Evolutionary conservation across 2,329 filamentous ascomycete genomes (phyloP), one percentile per base, ranked within the genome.

Genomic region (Cordyceps sp.): DNA sequence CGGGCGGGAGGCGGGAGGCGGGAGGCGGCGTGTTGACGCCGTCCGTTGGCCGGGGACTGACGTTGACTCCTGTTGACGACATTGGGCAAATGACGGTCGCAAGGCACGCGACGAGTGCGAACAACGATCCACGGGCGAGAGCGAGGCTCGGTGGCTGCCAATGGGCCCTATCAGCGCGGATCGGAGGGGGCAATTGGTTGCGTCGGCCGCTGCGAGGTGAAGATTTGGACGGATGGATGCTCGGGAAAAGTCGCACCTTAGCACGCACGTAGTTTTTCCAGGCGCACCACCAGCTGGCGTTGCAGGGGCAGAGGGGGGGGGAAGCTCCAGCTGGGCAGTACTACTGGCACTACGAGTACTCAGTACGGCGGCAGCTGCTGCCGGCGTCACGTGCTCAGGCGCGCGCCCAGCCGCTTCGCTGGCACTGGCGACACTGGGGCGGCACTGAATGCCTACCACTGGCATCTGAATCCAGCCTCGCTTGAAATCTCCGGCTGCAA

Each of bases 31-130:
- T 19, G 27, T 20, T 17, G 18, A n/a, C 27, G 22, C 19, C 12
- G 9, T n/a, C 16, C n/a, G 17, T 17, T 21, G 15, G 12, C 16
- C 18, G 29, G 18, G 15, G 19, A 64, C 64, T 42, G 61, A 78
- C 73, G 58, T 78, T 78, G 54, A 76, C 70, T 64, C 73, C 73
- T 54, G 75, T 73, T 43, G 70, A 64, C 59, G 72, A 69, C 73
- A 78, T 78, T 62, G 58, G 46, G 49, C 45, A 53, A 45, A 53
- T 45, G 44, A 47, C 44, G 49, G 51, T 53, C 48, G 61, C 52
- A 55, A 55, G 54, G 37, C 50, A 54, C 53, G 54, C 55, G 51
- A 53, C 44, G 47, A 46, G 45, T 51, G 52, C 41, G 42, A 47
- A 47, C 48, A 46, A 46, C 45, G 45, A 48, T 49, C 47, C 48